These are phyloP conservation scores for Kalmusia sp. DNA, from an alignment of 2,329 filamentous ascomycete genomes.

Conservation along the genomic window DNA sequence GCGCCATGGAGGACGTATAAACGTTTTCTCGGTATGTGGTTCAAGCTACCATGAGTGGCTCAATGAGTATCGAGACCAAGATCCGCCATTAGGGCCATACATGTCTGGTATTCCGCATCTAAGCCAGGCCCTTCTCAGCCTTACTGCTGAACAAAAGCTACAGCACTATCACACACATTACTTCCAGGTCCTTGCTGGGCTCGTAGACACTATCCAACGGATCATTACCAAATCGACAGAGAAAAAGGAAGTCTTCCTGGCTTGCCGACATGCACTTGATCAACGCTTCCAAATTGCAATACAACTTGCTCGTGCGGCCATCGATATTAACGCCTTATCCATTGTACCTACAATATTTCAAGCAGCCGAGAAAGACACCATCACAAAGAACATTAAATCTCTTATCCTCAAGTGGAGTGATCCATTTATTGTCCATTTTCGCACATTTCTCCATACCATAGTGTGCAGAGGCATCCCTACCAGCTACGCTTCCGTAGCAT, in stretches of 20 bases:
- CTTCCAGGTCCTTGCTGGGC: background rate
- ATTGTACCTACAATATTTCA: background rate
- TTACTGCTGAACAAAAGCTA: background rate
- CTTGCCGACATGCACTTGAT: background rate
- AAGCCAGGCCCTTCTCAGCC: background rate
- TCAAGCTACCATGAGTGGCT: background rate
- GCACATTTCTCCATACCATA: background rate
- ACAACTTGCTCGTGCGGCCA: background rate
- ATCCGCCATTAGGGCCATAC: background rate
- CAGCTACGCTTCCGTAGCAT: background rate
- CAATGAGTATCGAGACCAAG: background rate
- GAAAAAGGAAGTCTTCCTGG: background rate
- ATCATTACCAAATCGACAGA: background rate
- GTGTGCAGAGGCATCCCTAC: background rate
- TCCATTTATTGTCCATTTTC: background rate
- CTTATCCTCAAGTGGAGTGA: background rate
- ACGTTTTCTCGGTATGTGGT: background rate
- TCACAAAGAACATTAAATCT: background rate
- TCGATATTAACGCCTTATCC: background rate
- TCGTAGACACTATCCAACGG: background rate
- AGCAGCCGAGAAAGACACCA: background rate
- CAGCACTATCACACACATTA: background rate
- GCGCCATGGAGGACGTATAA: background rate
- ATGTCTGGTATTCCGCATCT: background rate
- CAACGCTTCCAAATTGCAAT: background rate